A percentile compares a stretch with the other conserved stretches of the same genome.
phyloP scores from a whole-genome alignment of 75 land plant species.

The Cunninghamia lanceolata region DNA sequence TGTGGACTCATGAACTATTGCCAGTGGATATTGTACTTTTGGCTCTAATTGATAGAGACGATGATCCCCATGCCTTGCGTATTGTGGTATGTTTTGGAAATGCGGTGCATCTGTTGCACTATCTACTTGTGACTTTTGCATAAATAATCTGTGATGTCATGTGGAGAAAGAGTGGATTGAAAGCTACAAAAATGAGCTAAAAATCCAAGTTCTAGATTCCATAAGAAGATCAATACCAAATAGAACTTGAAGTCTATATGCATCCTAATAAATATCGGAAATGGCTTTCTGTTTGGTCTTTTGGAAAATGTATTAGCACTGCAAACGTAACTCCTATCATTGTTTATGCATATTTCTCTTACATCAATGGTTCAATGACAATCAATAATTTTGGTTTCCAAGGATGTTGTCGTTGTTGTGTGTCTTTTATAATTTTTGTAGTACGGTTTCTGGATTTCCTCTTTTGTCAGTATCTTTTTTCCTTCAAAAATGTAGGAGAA shows the following conservation, averaged over 20 bases:
- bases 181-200: neutral
- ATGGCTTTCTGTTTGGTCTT: neutral
- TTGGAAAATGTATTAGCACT: neutral
- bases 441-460: neutral
- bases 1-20: slow-evolving; percentile 91
- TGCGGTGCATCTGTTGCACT: neutral
- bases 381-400: neutral
- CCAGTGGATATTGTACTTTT: slow-evolving; percentile 92
- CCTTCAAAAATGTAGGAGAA: neutral
- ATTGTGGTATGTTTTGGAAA: slow-evolving; percentile 70
- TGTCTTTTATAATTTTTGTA: neutral
- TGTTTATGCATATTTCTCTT: neutral
- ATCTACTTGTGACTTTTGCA: neutral
- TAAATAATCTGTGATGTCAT: neutral
- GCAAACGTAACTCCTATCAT: neutral
- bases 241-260: neutral
- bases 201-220: neutral
- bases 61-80: slow-evolving; percentile 89
- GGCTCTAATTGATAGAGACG: slow-evolving; percentile 96
- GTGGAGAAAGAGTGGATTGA: neutral
- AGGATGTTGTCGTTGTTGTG: neutral
- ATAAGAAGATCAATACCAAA: neutral
- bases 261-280: too few species aligned
- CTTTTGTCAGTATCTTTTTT: neutral
- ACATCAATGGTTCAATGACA: neutral